Evolutionary conservation across 2,329 filamentous ascomycete species (phyloP).

Genomic region (Colletotrichum sp.): DNA sequence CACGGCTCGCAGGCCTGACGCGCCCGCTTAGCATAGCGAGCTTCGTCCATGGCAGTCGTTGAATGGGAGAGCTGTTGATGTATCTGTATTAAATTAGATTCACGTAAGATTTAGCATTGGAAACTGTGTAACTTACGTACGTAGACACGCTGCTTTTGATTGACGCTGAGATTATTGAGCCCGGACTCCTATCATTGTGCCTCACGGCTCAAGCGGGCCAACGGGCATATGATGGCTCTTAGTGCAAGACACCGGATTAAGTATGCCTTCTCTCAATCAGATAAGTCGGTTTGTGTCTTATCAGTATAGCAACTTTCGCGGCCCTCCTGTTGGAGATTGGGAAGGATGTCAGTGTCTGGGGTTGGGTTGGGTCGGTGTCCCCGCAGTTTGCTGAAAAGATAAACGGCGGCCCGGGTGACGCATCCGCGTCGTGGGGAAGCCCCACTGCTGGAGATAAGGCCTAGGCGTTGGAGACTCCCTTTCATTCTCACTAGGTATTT

Average conservation of each 20-base stretch:
- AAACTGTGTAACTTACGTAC: too few species aligned
- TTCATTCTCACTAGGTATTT: neutral
- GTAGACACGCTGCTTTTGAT: too few species aligned
- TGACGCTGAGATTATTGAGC: too few species aligned
- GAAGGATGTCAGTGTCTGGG: neutral
- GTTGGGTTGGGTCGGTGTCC: neutral
- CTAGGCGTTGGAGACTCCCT: neutral
- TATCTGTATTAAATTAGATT: neutral
- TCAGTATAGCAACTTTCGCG: neutral
- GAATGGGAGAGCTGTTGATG: rapidly evolving
- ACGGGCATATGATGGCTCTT: neutral
- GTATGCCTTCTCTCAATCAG: neutral
- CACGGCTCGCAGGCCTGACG: constrained; percentile 11
- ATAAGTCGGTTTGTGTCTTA: neutral
- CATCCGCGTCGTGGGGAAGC: neutral
- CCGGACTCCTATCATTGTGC: neutral
- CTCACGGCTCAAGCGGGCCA: neutral
- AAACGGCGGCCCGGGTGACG: neutral
- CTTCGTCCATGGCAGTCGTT: neutral
- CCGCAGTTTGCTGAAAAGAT: neutral
- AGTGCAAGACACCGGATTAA: neutral
- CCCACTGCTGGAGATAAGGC: neutral
- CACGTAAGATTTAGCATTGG: too few species aligned
- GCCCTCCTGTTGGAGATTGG: neutral
- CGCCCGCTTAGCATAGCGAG: constrained; percentile 7